Evolutionary conservation across 176 grass and related monocot genomes (phyloP).

Genomic region (Leersia perrieri): DNA sequence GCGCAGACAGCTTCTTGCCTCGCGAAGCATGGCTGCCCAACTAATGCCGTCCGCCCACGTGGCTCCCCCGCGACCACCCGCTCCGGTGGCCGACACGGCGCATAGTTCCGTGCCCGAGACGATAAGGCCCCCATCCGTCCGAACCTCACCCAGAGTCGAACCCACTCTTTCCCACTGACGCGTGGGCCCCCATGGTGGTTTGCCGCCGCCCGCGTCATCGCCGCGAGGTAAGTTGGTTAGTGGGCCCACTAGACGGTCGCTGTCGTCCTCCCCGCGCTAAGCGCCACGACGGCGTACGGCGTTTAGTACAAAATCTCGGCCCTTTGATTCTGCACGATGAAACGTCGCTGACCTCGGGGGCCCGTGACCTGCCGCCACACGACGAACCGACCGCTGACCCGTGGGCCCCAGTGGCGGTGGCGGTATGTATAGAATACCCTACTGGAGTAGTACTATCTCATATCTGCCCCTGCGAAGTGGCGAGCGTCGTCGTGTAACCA

Average conservation of each 20-base stretch:
- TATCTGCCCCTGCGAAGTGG: too few species aligned
- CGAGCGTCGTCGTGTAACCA: neutral
- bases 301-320: neutral
- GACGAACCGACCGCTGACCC: neutral
- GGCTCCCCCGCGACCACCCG: neutral
- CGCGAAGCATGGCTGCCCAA: neutral
- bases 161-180: neutral
- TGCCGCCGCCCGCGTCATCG: neutral
- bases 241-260: neutral
- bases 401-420: neutral
- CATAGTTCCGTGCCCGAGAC: slow-evolving; percentile 7
- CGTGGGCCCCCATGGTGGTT: neutral
- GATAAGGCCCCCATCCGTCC: neutral
- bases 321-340: neutral
- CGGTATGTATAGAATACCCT: neutral
- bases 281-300: slow-evolving; percentile 20
- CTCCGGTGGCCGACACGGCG: slow-evolving; percentile 38
- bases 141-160: neutral
- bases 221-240: neutral
- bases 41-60: slow-evolving; percentile 6
- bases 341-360: neutral
- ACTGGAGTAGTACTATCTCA: too few species aligned
- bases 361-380: neutral
- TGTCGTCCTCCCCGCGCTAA: neutral
- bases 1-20: neutral